Base-by-base conservation (phyloP, 2,329 filamentous ascomycete species). In the Sphaerulina vaccinii region DNA sequence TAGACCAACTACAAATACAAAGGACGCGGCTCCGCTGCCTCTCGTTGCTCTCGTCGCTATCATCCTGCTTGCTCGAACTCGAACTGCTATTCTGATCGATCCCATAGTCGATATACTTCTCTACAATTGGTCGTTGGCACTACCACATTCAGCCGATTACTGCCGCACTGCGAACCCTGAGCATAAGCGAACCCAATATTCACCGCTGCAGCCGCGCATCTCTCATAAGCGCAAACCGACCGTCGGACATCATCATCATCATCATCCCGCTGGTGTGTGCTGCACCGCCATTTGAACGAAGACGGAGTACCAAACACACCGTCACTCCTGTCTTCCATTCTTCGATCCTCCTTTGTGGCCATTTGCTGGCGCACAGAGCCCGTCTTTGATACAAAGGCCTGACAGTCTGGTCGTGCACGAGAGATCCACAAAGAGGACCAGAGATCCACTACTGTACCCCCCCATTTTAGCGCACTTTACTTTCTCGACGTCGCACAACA, bases 401-500 rank as follows among this genome's bases (percentile, higher is more conserved):
- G 56, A 58, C 56, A 58, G 48, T 22, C 24, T 44, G 51, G 56
- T 58, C 37, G 37, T 39, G 16, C 37, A 39, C 37, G 18, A 37
- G 18, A 19, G n/a, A 37, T 8, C 44, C 44, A 47, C 18, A 19
- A 32, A 38, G 35, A 11, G 5, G 35, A 8, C 35, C 35, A 15
- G 18, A 16, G 35, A 37, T 16, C 44, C 27, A 32, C 27, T 32
- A 32, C 27, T 32, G 27, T 32, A 32, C 50, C 54, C 46, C 49
- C 36, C 54, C 49, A 52, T 52, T 45, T 33, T 39, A 46, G 41
- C 38, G 37, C 48, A 33, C 50, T 42, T 32, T 21, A 42, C 41
- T 15, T 40, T 40, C 55, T 49, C 55, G 52, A 55, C 52, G 55
- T 58, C 53, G 53, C 55, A 58, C 55, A 41, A 52, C 35, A 38